Evolutionary conservation across 73 alveolate genomes (phyloP).

Genomic region (Symbiodinium natans): DNA sequence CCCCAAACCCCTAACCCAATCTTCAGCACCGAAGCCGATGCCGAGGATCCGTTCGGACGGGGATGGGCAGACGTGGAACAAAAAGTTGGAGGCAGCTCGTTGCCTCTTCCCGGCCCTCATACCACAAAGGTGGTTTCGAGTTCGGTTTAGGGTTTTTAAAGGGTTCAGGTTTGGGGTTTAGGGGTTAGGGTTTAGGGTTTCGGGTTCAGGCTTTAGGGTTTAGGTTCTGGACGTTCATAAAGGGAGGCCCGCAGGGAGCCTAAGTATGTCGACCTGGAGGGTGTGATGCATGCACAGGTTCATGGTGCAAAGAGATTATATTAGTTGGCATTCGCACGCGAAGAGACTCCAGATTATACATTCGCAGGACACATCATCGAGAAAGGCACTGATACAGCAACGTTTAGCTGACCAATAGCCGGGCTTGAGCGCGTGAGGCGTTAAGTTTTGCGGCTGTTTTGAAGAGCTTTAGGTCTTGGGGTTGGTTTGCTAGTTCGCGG

Average conservation of each 20-base stretch:
- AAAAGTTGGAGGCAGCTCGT: conserved; percentile 30
- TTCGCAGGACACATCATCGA: too few species aligned
- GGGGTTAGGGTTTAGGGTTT: not conserved
- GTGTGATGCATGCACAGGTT: not conserved
- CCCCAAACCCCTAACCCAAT: too few species aligned
- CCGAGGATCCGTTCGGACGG: conserved; percentile 39
- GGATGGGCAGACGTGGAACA: conserved; percentile 51
- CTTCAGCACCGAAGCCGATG: not conserved
- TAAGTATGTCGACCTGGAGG: too few species aligned
- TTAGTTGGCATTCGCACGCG: too few species aligned
- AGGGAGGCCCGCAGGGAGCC: too few species aligned
- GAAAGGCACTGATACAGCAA: too few species aligned
- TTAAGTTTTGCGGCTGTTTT: too few species aligned
- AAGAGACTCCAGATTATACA: too few species aligned
- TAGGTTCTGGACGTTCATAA: not conserved
- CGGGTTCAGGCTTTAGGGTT: not conserved
- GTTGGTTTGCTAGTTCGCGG: not conserved
- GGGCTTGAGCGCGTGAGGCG: too few species aligned
- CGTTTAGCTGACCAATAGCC: too few species aligned
- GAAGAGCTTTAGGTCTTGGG: not conserved
- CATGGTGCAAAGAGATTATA: too few species aligned
- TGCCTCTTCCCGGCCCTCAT: too few species aligned
- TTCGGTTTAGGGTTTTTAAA: not conserved
- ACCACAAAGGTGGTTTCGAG: not conserved
- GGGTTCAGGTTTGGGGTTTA: not conserved